A percentile compares a stretch with the other conserved stretches of the same genome.
These are phyloP conservation scores for Septoria petroselini DNA, from an alignment of 2,329 filamentous ascomycete species.

Conservation along the genomic window DNA sequence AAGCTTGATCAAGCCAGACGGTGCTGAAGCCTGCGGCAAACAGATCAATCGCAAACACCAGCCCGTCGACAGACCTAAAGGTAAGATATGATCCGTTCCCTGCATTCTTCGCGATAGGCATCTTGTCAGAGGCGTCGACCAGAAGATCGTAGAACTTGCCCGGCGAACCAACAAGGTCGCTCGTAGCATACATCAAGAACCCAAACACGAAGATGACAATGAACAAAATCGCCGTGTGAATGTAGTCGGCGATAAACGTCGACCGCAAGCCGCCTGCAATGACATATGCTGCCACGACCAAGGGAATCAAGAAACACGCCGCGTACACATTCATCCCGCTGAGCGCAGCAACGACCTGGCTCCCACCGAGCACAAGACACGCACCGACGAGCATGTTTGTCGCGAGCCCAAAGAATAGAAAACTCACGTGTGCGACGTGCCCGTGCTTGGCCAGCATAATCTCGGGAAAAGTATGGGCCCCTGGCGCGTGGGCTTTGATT, in stretches of 20 bases:
- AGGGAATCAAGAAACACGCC: slow-evolving; percentile 45
- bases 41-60: slow-evolving; percentile 44
- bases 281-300: slow-evolving; percentile 41
- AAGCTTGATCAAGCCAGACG: slow-evolving; percentile 41
- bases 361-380: slow-evolving; percentile 46
- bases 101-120: slow-evolving; percentile 42
- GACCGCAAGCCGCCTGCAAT: slow-evolving; percentile 42
- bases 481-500: slow-evolving; percentile 44
- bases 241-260: slow-evolving; percentile 44
- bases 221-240: slow-evolving; percentile 44
- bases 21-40: slow-evolving; percentile 31
- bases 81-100: slow-evolving; percentile 43
- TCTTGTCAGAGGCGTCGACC: slow-evolving; percentile 37
- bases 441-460: slow-evolving; percentile 43
- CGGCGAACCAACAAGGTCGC: slow-evolving; percentile 41
- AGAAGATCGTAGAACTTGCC: slow-evolving; percentile 43
- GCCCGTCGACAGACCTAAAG: slow-evolving; percentile 42
- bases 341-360: slow-evolving; percentile 45
- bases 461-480: slow-evolving; percentile 44
- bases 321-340: slow-evolving; percentile 48
- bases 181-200: slow-evolving; percentile 44
- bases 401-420: slow-evolving; percentile 42
- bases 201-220: slow-evolving; percentile 47
- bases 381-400: slow-evolving; percentile 47
- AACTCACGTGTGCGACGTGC: slow-evolving; percentile 30